phyloP scores from a whole-genome alignment of 805 yeast genomes.

The Yarrowia keelungensis region DNA sequence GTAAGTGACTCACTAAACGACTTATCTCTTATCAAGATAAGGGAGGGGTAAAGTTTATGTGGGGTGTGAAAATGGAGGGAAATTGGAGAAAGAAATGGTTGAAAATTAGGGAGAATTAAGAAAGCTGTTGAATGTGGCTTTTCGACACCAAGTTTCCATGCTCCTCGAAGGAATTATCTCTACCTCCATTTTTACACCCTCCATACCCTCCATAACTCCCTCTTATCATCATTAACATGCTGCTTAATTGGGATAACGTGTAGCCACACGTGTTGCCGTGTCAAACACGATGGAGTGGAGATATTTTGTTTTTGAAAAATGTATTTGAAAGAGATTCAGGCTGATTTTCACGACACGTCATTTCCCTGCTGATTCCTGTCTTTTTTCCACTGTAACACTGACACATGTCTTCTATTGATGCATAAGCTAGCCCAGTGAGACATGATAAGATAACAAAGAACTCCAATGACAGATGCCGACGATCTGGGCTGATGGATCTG shows the following conservation, averaged over 20 bases:
- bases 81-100: background rate
- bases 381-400: too few species aligned
- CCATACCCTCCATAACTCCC: too few species aligned
- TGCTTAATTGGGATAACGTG: slow-evolving; percentile 8
- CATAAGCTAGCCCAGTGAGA: too few species aligned
- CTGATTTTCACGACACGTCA: too few species aligned
- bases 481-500: background rate
- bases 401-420: too few species aligned
- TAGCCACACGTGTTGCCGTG: background rate
- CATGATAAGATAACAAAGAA: slow-evolving; percentile 18
- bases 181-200: too few species aligned
- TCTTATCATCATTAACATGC: slow-evolving; percentile 1
- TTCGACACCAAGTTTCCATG: accelerated
- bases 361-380: too few species aligned
- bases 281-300: too few species aligned
- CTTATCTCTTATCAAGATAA: slow-evolving; percentile 3
- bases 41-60: background rate
- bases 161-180: too few species aligned
- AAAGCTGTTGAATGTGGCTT: too few species aligned
- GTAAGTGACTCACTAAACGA: background rate
- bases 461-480: background rate
- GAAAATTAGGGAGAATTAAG: background rate
- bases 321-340: too few species aligned
- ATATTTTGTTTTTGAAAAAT: too few species aligned
- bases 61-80: background rate